A percentile compares a stretch with the other conserved stretches of the same genome.
Conservation (phyloP, 805 yeast species). For the Saturnispora sekii region DNA sequence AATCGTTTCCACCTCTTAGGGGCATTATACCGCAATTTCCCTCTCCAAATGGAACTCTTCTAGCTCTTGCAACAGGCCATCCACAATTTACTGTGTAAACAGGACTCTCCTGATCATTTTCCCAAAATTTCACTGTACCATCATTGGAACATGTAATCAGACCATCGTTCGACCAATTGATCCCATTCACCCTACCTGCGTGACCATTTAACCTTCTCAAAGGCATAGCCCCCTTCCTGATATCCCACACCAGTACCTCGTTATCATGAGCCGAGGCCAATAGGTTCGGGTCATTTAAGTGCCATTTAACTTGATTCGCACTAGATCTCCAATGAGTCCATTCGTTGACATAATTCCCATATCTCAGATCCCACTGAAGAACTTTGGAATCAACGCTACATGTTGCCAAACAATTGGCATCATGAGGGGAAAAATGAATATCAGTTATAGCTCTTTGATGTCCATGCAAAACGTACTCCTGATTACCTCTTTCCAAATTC, state of each 20-base stretch:
- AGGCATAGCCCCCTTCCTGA: constrained; percentile 73
- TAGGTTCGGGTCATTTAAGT: constrained; percentile 59
- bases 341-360: constrained; percentile 63
- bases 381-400: constrained; percentile 88
- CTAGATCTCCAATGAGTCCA: constrained; percentile 96
- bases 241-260: constrained; percentile 78
- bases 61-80: constrained; percentile 83
- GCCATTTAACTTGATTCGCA: constrained; percentile 95
- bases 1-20: constrained; percentile 69
- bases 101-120: constrained; percentile 41
- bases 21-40: constrained; percentile 86
- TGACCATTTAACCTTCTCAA: constrained; percentile 64
- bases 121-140: constrained; percentile 76
- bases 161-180: constrained; percentile 63
- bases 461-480: constrained; percentile 74
- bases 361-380: constrained; percentile 83
- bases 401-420: constrained; percentile 84
- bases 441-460: constrained; percentile 94
- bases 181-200: constrained; percentile 76
- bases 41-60: constrained; percentile 81
- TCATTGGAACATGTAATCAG: constrained; percentile 84
- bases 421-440: constrained; percentile 80
- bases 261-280: constrained; percentile 84
- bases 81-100: constrained; percentile 23
- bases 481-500: constrained; percentile 63